phyloP scores from a whole-genome alignment of 768 basidiomycete species.

The Hygrophoropsis aurantiaca region DNA sequence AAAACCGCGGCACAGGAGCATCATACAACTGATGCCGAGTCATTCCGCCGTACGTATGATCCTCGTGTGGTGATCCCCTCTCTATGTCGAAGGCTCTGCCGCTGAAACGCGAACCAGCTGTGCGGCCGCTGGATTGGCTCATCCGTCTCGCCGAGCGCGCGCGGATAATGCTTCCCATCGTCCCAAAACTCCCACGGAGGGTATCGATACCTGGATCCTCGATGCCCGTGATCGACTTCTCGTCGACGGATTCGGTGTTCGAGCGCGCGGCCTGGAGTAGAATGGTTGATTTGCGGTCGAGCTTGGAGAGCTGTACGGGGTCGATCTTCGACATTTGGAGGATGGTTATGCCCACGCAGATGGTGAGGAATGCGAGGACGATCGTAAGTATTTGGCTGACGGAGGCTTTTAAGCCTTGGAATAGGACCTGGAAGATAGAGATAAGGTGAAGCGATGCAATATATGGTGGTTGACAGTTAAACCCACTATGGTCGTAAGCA shows the following conservation, averaged over 20 bases:
- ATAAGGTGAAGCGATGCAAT: not conserved
- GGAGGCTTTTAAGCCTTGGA: slow-evolving; percentile 82
- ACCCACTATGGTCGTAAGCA: slow-evolving; percentile 78
- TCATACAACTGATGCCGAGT: slow-evolving; percentile 88
- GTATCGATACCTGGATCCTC: slow-evolving; percentile 95
- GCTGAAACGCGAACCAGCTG: slow-evolving; percentile 17
- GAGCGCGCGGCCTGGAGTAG: slow-evolving; percentile 82
- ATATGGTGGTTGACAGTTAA: not conserved
- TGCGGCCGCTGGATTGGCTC: slow-evolving; percentile 45
- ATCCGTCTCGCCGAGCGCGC: slow-evolving; percentile 54
- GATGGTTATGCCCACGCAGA: slow-evolving; percentile 90
- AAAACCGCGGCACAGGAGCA: slow-evolving; percentile 66
- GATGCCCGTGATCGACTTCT: slow-evolving; percentile 52
- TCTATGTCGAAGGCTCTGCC: slow-evolving; percentile 9
- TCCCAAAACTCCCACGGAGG: slow-evolving; percentile 86
- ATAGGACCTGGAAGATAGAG: slow-evolving; percentile 60
- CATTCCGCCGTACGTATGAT: slow-evolving; percentile 49
- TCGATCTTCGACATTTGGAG: slow-evolving; percentile 97
- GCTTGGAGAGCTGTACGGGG: slow-evolving; percentile 69
- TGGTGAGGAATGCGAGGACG: slow-evolving; percentile 89
- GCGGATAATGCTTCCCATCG: slow-evolving; percentile 87
- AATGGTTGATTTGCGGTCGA: slow-evolving; percentile 89
- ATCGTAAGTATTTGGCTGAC: slow-evolving; percentile 83
- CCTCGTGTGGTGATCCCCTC: slow-evolving; percentile 23
- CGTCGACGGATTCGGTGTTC: slow-evolving; percentile 70